A percentile compares a stretch with the other conserved stretches of the same genome.
phyloP scores from a whole-genome alignment of 177 flowering plant species.

The Telopea speciosissima region DNA sequence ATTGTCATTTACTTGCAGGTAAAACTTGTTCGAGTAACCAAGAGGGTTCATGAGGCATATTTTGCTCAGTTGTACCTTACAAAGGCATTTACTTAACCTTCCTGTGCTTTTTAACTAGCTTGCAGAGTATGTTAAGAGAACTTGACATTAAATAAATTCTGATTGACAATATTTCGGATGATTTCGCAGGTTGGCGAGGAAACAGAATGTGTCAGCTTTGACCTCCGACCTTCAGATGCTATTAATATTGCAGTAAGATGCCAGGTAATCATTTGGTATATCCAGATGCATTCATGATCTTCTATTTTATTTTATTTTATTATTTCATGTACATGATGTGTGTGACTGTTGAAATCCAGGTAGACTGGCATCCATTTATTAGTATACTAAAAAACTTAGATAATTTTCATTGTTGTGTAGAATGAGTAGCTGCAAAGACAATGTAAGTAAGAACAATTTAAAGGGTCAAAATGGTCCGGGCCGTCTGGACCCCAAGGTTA shows the following conservation, averaged over 20 bases:
- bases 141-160: background rate
- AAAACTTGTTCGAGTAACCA: constrained; percentile 86
- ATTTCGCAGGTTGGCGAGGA: constrained; percentile 55
- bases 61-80: constrained; percentile 83
- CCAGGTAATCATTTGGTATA: constrained; percentile 54
- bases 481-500: no score
- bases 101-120: background rate
- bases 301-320: background rate
- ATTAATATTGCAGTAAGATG: constrained; percentile 98
- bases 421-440: no score
- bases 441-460: no score
- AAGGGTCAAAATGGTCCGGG: no score
- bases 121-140: background rate
- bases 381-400: no score
- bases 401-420: no score
- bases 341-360: background rate
- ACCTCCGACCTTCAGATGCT: constrained; percentile 99
- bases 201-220: constrained; percentile 62
- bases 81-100: constrained; percentile 40
- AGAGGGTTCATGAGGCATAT: constrained; percentile 95
- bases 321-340: background rate
- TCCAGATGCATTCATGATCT: background rate
- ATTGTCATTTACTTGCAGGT: constrained; percentile 42
- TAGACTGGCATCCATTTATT: no score
- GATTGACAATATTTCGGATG: background rate